These are phyloP conservation scores for Lepidium aucheri DNA, from an alignment of 345 rosid genomes.

Conservation along the genomic window DNA sequence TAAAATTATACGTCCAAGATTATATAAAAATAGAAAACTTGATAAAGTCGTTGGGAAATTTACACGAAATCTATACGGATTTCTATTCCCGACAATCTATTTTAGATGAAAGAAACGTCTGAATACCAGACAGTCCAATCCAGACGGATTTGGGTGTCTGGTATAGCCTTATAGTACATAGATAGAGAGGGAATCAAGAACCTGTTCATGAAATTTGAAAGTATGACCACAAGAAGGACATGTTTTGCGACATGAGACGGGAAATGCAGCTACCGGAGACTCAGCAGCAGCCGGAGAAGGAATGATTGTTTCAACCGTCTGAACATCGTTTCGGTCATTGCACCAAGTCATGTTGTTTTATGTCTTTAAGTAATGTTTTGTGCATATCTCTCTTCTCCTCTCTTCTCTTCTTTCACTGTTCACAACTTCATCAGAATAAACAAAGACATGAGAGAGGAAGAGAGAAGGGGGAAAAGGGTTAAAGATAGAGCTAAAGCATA, in stretches of 20 bases:
- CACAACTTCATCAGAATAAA: conserved; percentile 29
- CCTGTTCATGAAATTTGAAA: conserved; percentile 69
- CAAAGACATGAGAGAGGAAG: conserved; percentile 17
- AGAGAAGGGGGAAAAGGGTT: neutral
- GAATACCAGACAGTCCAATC: too few species aligned
- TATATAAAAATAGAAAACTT: neutral
- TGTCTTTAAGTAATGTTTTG: conserved; percentile 17
- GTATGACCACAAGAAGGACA: conserved; percentile 96
- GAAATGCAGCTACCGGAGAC: conserved; percentile 19
- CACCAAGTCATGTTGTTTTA: conserved; percentile 77
- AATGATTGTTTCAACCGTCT: conserved; percentile 43
- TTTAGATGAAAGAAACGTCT: too few species aligned
- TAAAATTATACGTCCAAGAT: neutral
- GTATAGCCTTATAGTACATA: too few species aligned
- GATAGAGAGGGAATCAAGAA: neutral
- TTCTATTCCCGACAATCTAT: too few species aligned
- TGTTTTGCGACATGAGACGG: conserved; percentile 22
- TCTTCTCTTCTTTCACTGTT: conserved; percentile 20
- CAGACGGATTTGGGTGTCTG: too few species aligned
- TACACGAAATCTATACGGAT: too few species aligned
- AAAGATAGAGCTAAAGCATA: conserved; percentile 29
- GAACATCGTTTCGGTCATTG: conserved; percentile 66
- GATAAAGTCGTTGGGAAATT: neutral
- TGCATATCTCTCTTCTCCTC: conserved; percentile 31
- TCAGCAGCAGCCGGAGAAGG: conserved; percentile 18